Evolutionary conservation across 2,329 filamentous ascomycete species (phyloP), one percentile per base, ranked within the genome.

Genomic region (Sarocladium brachiariae): DNA sequence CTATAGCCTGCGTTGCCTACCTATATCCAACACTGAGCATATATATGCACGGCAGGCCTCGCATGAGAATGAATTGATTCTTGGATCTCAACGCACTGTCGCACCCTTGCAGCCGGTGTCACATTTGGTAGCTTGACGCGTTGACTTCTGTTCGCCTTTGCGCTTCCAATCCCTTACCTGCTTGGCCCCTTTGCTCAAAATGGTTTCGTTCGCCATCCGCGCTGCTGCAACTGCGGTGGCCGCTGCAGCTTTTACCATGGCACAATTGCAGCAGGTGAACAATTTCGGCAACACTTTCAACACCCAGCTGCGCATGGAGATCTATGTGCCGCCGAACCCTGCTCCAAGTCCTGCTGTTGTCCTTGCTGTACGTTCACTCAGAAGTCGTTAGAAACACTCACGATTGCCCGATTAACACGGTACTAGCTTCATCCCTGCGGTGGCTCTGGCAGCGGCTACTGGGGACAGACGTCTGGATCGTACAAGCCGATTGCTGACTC

Each of bases 361-460:
- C 37, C 72, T 80, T 8, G 77, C 74, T 9, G 46, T 37, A 37
- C 19, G 46, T 37, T 14, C 13, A 27, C 10, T 16, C 33, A 35
- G 13, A 30, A 30, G n/a, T 9, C 3, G n/a, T n/a, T n/a, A n/a
- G n/a, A n/a, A n/a, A n/a, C n/a, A n/a, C n/a, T n/a, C n/a, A n/a
- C n/a, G n/a, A n/a, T n/a, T n/a, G n/a, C n/a, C n/a, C n/a, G n/a
- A n/a, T n/a, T n/a, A n/a, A n/a, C n/a, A n/a, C n/a, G n/a, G n/a
- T n/a, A n/a, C n/a, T 45, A 45, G 46, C 66, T 77, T 52, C 73
- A 81, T 65, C 78, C 75, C 62, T 82, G 79, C 65, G 67, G 66
- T 37, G 77, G 78, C 16, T 74, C 72, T 1, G 78, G 73, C 1
- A 61, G 70, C 52, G 70, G 66, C 7, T 80, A 76, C 63, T 76